phyloP scores from a whole-genome alignment of 176 grass and related monocot species.

The Saccharum officinarum region DNA sequence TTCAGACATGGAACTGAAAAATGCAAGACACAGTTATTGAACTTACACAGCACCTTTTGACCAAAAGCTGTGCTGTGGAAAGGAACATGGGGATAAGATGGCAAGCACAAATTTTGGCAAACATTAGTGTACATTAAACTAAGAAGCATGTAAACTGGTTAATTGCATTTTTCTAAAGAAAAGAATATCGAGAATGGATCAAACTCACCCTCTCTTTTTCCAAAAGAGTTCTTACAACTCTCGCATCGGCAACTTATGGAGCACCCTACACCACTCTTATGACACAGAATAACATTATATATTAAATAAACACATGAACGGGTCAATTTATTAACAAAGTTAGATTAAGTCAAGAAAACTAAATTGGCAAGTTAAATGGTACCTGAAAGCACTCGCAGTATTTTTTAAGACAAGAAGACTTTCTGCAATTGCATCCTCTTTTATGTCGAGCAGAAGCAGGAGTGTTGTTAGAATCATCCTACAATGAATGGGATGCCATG shows the following conservation, averaged over 20 bases:
- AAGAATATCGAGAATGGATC: neutral
- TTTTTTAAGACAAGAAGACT: conserved; percentile 75
- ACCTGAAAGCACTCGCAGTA: conserved; percentile 88
- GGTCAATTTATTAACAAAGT: conserved; percentile 25
- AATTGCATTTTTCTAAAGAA: neutral
- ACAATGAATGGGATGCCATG: conserved; percentile 8
- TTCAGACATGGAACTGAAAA: neutral
- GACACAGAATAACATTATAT: conserved; percentile 14
- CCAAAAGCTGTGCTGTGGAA: neutral
- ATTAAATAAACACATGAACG: conserved; percentile 21
- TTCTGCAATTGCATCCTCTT: conserved; percentile 78
- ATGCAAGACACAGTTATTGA: neutral
- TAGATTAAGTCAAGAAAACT: neutral
- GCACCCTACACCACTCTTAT: conserved; percentile 74
- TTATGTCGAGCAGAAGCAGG: conserved; percentile 78
- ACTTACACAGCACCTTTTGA: neutral
- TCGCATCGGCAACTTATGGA: conserved; percentile 63
- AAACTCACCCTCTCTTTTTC: conserved; percentile 68
- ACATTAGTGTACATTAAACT: neutral
- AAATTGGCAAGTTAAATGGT: conserved; percentile 17
- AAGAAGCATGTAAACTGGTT: neutral
- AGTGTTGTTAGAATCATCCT: conserved; percentile 66
- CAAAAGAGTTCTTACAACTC: conserved; percentile 76
- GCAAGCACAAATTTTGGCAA: neutral
- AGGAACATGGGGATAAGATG: neutral